These are phyloP conservation scores for Ilyonectria sp. DNA, from an alignment of 2,329 filamentous ascomycete species.

Conservation along the genomic window DNA sequence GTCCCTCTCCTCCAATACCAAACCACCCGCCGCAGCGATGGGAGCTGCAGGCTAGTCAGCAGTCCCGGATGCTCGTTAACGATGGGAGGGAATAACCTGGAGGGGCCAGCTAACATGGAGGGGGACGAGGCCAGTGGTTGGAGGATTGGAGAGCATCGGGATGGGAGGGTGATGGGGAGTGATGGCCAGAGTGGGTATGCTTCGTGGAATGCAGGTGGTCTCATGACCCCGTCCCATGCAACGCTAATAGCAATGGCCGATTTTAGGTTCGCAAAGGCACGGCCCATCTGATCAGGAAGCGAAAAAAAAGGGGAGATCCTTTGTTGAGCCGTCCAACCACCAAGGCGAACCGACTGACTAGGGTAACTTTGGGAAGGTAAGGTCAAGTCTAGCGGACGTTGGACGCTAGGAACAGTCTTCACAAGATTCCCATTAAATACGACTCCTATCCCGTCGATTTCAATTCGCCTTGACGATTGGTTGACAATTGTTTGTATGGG, in stretches of 20 bases:
- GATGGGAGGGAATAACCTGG: neutral
- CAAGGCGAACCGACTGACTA: constrained; percentile 11
- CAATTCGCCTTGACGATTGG: constrained; percentile 32
- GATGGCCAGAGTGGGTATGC: constrained; percentile 42
- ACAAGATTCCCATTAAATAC: constrained; percentile 26
- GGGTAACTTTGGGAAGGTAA: constrained; percentile 9
- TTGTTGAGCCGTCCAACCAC: constrained; percentile 42
- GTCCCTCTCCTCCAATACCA: constrained; percentile 5
- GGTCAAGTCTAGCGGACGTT: constrained; percentile 23
- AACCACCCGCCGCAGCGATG: neutral
- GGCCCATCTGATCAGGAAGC: constrained; percentile 45
- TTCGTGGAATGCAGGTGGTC: constrained; percentile 49
- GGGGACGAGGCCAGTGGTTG: constrained; percentile 25
- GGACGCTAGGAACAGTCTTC: constrained; percentile 31
- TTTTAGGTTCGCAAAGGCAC: constrained; percentile 49
- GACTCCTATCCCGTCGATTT: constrained; percentile 22
- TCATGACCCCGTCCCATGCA: constrained; percentile 49
- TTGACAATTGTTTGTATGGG: constrained; percentile 19
- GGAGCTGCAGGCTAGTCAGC: constrained; percentile 1
- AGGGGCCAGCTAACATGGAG: neutral
- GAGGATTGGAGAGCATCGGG: constrained; percentile 33
- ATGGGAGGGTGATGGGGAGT: constrained; percentile 34
- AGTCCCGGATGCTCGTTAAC: neutral
- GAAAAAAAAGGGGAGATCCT: constrained; percentile 40
- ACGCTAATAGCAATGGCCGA: constrained; percentile 48